Percentiles rank a stretch among this genome's conserved stretches.
Conservation (phyloP, 2,329 filamentous ascomycete genomes). For the Diaporthe helianthi region DNA sequence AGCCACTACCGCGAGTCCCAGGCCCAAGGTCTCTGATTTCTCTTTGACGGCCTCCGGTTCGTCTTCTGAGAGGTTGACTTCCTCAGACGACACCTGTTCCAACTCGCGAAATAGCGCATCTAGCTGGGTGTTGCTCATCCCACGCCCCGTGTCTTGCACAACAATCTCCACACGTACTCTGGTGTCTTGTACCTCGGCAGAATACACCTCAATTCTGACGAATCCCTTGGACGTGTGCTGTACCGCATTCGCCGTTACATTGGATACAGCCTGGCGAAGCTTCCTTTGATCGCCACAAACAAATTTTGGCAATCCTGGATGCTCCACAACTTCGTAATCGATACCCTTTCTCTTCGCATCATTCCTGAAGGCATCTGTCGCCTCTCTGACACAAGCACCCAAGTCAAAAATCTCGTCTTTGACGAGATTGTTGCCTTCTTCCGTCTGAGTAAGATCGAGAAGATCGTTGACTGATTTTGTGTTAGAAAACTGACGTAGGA, state of each 20-base stretch:
- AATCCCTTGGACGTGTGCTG: constrained; percentile 74
- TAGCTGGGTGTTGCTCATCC: constrained; percentile 61
- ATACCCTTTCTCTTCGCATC: constrained; percentile 81
- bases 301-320: constrained; percentile 71
- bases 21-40: constrained; percentile 65
- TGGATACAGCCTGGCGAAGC: constrained; percentile 83
- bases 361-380: constrained; percentile 74
- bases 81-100: constrained; percentile 62
- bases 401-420: constrained; percentile 85
- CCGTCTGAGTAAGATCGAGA: constrained; percentile 85
- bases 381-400: constrained; percentile 73
- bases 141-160: constrained; percentile 77
- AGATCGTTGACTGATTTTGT: constrained; percentile 73
- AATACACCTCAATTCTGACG: constrained; percentile 74
- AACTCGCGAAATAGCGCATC: constrained; percentile 65
- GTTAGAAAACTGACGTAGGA: background rate
- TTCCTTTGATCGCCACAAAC: constrained; percentile 82
- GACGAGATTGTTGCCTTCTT: constrained; percentile 79
- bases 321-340: constrained; percentile 70
- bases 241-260: constrained; percentile 84
- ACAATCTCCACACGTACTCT: constrained; percentile 76
- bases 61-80: constrained; percentile 36
- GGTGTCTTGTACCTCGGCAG: constrained; percentile 58
- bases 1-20: constrained; percentile 88
- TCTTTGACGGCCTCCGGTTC: constrained; percentile 43